phyloP scores from a whole-genome alignment of 495 filamentous ascomycete species.

The Aspergillus funiculosus region DNA sequence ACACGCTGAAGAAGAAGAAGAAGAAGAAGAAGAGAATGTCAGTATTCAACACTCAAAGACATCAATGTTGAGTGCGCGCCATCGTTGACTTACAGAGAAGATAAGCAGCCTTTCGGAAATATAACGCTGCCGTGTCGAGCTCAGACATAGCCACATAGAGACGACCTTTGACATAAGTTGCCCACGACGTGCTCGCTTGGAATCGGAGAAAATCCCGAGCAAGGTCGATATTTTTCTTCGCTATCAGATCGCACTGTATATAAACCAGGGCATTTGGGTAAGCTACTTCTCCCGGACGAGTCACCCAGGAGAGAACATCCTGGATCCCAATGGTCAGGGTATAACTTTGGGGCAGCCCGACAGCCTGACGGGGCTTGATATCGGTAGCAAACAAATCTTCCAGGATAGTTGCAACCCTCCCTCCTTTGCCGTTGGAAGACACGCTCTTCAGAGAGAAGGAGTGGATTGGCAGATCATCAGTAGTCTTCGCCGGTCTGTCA shows the following conservation, averaged over 20 bases:
- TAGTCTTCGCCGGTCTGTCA: constrained; percentile 15
- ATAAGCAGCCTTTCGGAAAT: constrained; percentile 78
- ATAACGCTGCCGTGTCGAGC: constrained; percentile 61
- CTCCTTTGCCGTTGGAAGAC: constrained; percentile 21
- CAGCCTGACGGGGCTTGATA: constrained; percentile 41
- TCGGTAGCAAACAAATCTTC: constrained; percentile 46
- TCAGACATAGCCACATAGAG: constrained; percentile 68
- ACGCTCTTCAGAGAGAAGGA: constrained; percentile 27
- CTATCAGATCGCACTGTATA: constrained; percentile 67
- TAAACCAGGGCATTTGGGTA: constrained; percentile 45
- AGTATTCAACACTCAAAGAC: too few species aligned
- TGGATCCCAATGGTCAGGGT: constrained; percentile 44
- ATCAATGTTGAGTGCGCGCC: too few species aligned
- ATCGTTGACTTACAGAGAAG: constrained; percentile 77
- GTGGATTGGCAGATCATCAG: constrained; percentile 20
- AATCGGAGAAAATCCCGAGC: constrained; percentile 72
- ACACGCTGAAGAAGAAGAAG: constrained; percentile 25
- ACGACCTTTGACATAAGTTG: constrained; percentile 81
- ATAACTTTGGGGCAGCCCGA: constrained; percentile 41
- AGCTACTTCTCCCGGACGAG: constrained; percentile 39
- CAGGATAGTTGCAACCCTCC: constrained; percentile 38
- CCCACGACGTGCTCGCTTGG: constrained; percentile 60
- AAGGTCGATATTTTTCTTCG: constrained; percentile 62
- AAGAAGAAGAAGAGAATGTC: not conserved
- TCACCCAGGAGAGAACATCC: constrained; percentile 47